Base-by-base conservation (phyloP, 306 rosid species). In the Sechiopsis laciniata region DNA sequence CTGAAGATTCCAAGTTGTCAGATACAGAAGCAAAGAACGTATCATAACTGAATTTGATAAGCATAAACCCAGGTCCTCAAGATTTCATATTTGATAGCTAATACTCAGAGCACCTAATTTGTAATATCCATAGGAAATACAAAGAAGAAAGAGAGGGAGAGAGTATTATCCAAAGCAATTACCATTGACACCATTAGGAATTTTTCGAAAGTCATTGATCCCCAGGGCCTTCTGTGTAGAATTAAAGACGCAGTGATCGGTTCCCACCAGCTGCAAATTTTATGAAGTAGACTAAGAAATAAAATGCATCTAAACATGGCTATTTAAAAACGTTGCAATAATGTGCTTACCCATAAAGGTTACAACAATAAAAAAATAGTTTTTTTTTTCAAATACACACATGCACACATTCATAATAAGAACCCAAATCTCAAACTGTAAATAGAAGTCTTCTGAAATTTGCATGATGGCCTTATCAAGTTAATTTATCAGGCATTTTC, bases 131-230 rank as follows among this genome's bases (percentile, higher is more conserved):
- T 64, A n/a, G 51, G 19, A 26, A 24, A 60, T 8, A 60, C 2
- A 14, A 26, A 14, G 42, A 60, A 26, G 19, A 60, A 14, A 60
- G 19, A 13, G 19, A 13, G 66, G 32, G 66, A 60, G 64, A 59
- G 15, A 14, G 19, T 56, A 42, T 19, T 32, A 15, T 17, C 55
- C 42, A 46, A 2, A n/a, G 71, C 21, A 75, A 80, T 84, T 90
- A 93, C 98, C 98, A 86, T 90, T 88, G 67, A 93, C 90, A 68
- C 98, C 98, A 73, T 93, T 93, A 56, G 98, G 98, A 84, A 93
- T 93, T 79, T 86, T 87, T 75, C 87, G 88, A 79, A 93, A 93
- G 81, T 93, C 97, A 69, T 88, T 89, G 57, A 93, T 84, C 81
- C 98, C 98, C 46, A 88, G 56, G 78, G 94, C 84, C 77, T 93